Base-by-base conservation (phyloP, 257 asterid genomes). In the Verbascum thapsus region DNA sequence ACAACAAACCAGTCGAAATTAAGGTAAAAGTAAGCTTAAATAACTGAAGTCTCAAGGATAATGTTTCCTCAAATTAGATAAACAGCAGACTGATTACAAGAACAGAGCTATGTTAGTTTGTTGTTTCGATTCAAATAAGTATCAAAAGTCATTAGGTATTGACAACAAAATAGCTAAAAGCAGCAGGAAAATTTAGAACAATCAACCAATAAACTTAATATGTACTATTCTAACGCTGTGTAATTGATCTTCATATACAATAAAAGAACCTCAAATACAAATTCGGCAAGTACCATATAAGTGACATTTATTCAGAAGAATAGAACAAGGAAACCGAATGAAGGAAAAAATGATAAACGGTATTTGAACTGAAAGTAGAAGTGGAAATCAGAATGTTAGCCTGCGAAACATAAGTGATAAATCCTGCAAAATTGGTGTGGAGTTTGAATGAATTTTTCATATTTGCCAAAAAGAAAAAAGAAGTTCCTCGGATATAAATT, bases 51-150 rank as follows among this genome's bases (percentile, higher is more conserved):
- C 15, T 54, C 16, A 26, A 54, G 7, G 17, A 13, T 15, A 32
- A 34, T 30, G 40, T 53, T n/a, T 53, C 18, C 59, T 53, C 12
- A 53, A 53, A 53, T 9, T 32, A 54, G 26, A 54, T 13, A 45
- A 9, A 45, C 23, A 26, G 12, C 43, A 54, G 44, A 54, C 6
- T 35, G 26, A 34, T 54, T 23, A 30, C 44, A 15, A 54, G 34
- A 10, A 54, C 15, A 56, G n/a, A 37, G 30, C 47, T 56, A 20
- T 30, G 42, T 32, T 35, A 9, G 26, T 37, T 55, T 56, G 17
- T 16, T 47, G 4, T 35, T 55, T 37, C 10, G 17, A 0, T 15
- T 16, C 20, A 12, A 37, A 56, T 10, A 17, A 56, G 38, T 56
- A 16, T 35, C 63, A 16, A 13, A 15, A 8, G 10, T 32, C 63